Percentiles rank a stretch among this genome's conserved stretches.
Evolutionary conservation across 352 stramenopile species (phyloP).

Genomic region (Phytopythium vexans): DNA sequence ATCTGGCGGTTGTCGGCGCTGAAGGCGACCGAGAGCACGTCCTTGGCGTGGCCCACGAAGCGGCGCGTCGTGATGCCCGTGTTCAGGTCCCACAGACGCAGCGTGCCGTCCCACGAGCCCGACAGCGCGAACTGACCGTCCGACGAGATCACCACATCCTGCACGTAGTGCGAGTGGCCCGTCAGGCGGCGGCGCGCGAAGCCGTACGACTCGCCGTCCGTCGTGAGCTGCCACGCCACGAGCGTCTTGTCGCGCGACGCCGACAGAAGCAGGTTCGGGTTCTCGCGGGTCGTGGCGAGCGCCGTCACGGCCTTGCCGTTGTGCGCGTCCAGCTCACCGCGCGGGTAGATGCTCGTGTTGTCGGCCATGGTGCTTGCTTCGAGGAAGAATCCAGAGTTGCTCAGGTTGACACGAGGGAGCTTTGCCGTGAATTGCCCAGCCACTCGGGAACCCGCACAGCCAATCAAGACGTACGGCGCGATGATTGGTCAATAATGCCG

Average conservation of each 20-base stretch:
- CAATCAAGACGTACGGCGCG: too few species aligned
- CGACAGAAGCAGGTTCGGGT: slow-evolving; percentile 98
- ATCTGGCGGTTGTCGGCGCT: slow-evolving; percentile 99
- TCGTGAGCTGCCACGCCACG: slow-evolving; percentile 87
- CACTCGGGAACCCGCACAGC: too few species aligned
- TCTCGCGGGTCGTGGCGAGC: slow-evolving; percentile 98
- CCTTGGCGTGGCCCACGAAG: slow-evolving; percentile 99
- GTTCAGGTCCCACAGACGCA: slow-evolving; percentile 99
- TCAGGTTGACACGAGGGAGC: too few species aligned
- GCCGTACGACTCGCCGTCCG: slow-evolving; percentile 97
- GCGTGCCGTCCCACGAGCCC: slow-evolving; percentile 98
- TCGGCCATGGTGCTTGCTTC: slow-evolving; percentile 58
- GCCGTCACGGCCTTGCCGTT: slow-evolving; percentile 90
- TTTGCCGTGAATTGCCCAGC: too few species aligned
- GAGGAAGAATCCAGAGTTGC: slow-evolving; percentile 28
- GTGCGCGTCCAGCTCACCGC: slow-evolving; percentile 86
- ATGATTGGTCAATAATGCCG: too few species aligned
- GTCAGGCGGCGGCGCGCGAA: slow-evolving; percentile 95
- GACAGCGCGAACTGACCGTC: slow-evolving; percentile 99
- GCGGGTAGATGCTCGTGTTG: slow-evolving; percentile 78
- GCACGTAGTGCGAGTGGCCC: slow-evolving; percentile 99
- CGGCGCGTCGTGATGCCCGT: slow-evolving; percentile 98
- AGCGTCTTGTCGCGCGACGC: slow-evolving; percentile 97
- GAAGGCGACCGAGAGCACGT: slow-evolving; percentile 99
- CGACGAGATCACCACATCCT: slow-evolving; percentile 99